Evolutionary conservation across 768 basidiomycete genomes (phyloP).

Genomic region (Auriscalpium vulgare): DNA sequence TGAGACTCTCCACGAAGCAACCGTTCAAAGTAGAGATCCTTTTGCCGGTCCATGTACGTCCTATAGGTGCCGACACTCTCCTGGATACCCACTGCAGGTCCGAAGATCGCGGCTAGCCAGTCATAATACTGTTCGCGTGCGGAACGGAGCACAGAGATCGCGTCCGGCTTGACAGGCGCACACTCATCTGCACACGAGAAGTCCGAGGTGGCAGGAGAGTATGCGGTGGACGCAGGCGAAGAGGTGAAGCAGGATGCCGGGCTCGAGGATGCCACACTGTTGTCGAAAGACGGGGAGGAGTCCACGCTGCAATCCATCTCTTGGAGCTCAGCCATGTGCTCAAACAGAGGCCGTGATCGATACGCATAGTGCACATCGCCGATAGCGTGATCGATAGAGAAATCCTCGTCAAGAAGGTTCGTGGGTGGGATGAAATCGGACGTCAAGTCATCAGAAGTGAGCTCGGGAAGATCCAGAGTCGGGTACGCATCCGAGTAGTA

Average conservation of each 20-base stretch:
- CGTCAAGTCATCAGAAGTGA: background rate
- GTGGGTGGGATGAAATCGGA: slow-evolving; percentile 13
- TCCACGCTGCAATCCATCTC: background rate
- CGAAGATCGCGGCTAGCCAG: slow-evolving; percentile 40
- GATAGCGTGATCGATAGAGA: slow-evolving; percentile 21
- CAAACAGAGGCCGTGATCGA: slow-evolving; percentile 20
- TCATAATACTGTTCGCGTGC: slow-evolving; percentile 47
- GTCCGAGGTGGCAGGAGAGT: slow-evolving; percentile 4
- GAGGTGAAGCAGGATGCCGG: background rate
- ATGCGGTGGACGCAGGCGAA: background rate
- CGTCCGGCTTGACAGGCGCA: slow-evolving; percentile 2
- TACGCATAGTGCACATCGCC: slow-evolving; percentile 24
- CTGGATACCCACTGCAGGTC: slow-evolving; percentile 36
- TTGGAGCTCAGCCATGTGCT: slow-evolving; percentile 9
- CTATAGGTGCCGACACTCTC: slow-evolving; percentile 47
- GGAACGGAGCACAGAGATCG: slow-evolving; percentile 11
- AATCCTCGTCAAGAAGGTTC: slow-evolving; percentile 20
- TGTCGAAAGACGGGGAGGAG: slow-evolving; percentile 14
- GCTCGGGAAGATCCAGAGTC: background rate
- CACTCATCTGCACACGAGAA: slow-evolving; percentile 4
- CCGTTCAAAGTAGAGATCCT: slow-evolving; percentile 39
- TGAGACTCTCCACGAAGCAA: slow-evolving; percentile 15
- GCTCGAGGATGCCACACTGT: slow-evolving; percentile 8
- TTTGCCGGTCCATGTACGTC: slow-evolving; percentile 41
- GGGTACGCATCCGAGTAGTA: background rate